phyloP scores from a whole-genome alignment of 495 filamentous ascomycete species.

The Coniosporium apollinis region DNA sequence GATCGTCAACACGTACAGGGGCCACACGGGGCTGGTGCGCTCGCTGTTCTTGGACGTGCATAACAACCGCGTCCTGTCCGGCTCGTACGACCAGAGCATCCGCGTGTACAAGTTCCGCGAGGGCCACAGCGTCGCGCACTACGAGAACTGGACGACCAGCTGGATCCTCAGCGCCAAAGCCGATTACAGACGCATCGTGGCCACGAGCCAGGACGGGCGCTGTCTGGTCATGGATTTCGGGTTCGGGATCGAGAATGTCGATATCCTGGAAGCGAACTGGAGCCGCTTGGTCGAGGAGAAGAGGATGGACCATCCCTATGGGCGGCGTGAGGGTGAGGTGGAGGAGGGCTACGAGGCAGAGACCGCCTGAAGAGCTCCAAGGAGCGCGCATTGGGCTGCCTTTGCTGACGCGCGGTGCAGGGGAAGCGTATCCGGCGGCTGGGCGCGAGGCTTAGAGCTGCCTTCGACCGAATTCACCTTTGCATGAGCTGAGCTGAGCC shows the following conservation, averaged over 20 bases:
- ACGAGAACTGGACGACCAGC: constrained; percentile 80
- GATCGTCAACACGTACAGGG: constrained; percentile 55
- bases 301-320: too few species aligned
- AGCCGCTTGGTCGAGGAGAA: too few species aligned
- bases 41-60: constrained; percentile 73
- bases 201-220: constrained; percentile 82
- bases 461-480: too few species aligned
- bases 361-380: too few species aligned
- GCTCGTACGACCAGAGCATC: constrained; percentile 85
- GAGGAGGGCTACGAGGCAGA: too few species aligned
- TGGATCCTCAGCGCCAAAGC: constrained; percentile 94
- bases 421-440: too few species aligned
- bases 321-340: too few species aligned
- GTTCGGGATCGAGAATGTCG: constrained; percentile 17
- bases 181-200: constrained; percentile 83
- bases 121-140: constrained; percentile 53
- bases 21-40: constrained; percentile 68
- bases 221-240: constrained; percentile 86
- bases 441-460: too few species aligned
- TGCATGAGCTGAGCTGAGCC: too few species aligned
- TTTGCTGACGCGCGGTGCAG: too few species aligned
- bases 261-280: too few species aligned
- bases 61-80: constrained; percentile 71
- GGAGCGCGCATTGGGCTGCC: too few species aligned
- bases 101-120: constrained; percentile 70